Base-by-base conservation (phyloP, 306 rosid genomes). In the Acacia confusa region DNA sequence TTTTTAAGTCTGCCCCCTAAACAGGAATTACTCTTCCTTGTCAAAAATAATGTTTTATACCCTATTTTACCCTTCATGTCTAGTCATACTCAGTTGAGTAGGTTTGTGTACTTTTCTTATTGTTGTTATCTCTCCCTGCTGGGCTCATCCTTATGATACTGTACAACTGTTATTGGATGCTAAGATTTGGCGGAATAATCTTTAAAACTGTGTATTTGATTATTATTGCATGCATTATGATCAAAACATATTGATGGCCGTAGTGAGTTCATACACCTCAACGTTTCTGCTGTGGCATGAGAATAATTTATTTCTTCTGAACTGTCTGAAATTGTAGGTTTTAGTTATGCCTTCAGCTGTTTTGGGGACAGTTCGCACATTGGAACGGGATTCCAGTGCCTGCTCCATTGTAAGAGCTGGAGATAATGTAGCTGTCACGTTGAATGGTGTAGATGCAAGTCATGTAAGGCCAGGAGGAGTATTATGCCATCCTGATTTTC, bases 401-500 rank as follows among this genome's bases (percentile, higher is more conserved):
- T 93, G 99, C 81, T 22, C 89, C 11, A 76, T 88, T 71, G 99
- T 97, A 40, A 91, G 99, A 88, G 94, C 99, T 64, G 99, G 99
- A 44, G 99, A 95, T 84, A 95, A 86, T 72, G 92, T 95, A 25
- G 86, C 93, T 58, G 94, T 95, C 78, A 84, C 85, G 6, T 86
- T 95, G 84, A 93, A 93, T 79, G 98, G 93, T 84, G 84, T 95
- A 30, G 97, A 92, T 73, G 90, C 79, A 57, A 87, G 81, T 81
- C 86, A 82, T 74, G 96, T 93, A 78, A 86, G 79, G 84, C 89
- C 98, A 25, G 99, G 99, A 38, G 98, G 92, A 12, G 98, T 95
- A 20, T 88, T 95, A 36, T 95, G 99, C 86, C 98, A 95, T 87
- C 99, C 98, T 36, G 92, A 88, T 87, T 93, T 92, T 83, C 99